phyloP scores from a whole-genome alignment of 2,329 filamentous ascomycete species.

The Fusarium miscanthi region DNA sequence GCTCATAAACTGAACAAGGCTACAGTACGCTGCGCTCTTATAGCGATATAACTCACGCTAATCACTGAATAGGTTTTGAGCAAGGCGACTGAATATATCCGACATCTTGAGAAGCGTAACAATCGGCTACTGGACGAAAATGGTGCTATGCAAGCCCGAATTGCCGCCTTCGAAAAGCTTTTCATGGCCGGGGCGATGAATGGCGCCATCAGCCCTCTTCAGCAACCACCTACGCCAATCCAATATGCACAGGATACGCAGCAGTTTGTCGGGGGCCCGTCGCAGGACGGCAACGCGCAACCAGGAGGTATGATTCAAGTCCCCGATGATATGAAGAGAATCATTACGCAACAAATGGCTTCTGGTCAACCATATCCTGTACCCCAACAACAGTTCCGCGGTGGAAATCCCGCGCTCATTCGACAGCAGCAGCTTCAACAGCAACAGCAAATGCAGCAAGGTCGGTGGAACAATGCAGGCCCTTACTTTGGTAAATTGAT shows the following conservation, averaged over 20 bases:
- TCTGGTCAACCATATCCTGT: slow-evolving; percentile 65
- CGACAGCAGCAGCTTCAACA: slow-evolving; percentile 69
- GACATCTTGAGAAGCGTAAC: slow-evolving; percentile 91
- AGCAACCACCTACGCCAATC: slow-evolving; percentile 65
- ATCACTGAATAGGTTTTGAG: slow-evolving; percentile 72
- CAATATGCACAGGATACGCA: slow-evolving; percentile 58
- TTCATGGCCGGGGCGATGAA: slow-evolving; percentile 82
- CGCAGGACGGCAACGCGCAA: slow-evolving; percentile 55
- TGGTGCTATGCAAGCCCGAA: slow-evolving; percentile 77
- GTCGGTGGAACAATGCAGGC: slow-evolving; percentile 64
- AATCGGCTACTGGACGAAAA: slow-evolving; percentile 86
- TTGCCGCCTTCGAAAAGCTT: slow-evolving; percentile 81
- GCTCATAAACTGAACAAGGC: slow-evolving; percentile 98
- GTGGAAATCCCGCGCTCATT: slow-evolving; percentile 57
- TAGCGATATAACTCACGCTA: background rate
- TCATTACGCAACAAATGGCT: slow-evolving; percentile 67
- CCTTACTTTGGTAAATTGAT: slow-evolving; percentile 82
- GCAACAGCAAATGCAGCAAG: slow-evolving; percentile 61
- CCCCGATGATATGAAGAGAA: slow-evolving; percentile 74
- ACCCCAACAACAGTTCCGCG: slow-evolving; percentile 60
- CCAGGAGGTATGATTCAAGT: slow-evolving; percentile 71
- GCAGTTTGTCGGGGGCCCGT: slow-evolving; percentile 56
- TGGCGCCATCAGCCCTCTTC: slow-evolving; percentile 65
- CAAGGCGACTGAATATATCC: slow-evolving; percentile 96
- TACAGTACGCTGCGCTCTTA: slow-evolving; percentile 65